Evolutionary conservation across 257 asterid species (phyloP).

Genomic region (Eustoma russellianum): DNA sequence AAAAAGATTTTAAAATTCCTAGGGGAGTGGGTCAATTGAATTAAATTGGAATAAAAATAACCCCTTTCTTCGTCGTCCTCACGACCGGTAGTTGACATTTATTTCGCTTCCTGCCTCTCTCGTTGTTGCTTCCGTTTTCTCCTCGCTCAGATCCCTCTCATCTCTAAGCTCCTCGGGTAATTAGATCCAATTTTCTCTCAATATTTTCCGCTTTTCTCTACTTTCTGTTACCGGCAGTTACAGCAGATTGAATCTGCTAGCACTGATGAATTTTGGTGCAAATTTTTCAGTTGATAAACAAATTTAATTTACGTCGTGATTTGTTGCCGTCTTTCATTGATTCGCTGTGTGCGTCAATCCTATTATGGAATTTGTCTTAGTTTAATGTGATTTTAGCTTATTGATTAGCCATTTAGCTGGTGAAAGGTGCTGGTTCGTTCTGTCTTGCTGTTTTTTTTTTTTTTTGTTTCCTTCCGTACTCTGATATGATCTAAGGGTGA

Average conservation of each 20-base stretch:
- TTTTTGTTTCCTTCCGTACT: neutral
- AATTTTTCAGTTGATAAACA: neutral
- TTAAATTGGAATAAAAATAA: too few relatives aligned
- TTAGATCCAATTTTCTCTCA: neutral
- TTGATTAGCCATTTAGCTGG: neutral
- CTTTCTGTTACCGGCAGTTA: neutral
- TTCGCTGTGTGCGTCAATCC: neutral
- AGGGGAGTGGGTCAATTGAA: too few relatives aligned
- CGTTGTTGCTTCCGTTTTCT: conserved; percentile 2
- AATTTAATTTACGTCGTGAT: neutral
- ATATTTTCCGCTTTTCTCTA: neutral
- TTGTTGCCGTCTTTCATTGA: neutral
- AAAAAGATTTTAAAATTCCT: too few relatives aligned
- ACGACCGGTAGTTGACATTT: conserved; percentile 11
- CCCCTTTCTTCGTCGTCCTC: conserved; percentile 3
- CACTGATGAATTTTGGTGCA: neutral
- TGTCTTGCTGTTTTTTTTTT: neutral
- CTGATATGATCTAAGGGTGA: conserved; percentile 16
- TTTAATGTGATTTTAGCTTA: conserved; percentile 7
- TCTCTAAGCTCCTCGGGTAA: conserved; percentile 6
- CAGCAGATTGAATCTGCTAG: neutral
- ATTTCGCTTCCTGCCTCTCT: conserved; percentile 13
- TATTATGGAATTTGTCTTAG: neutral
- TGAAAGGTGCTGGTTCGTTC: neutral
- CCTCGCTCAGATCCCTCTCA: conserved; percentile 3